A percentile compares a stretch with the other conserved stretches of the same genome.
Evolutionary conservation across 2,329 filamentous ascomycete genomes (phyloP).

Genomic region (Neofusicoccum sp.): DNA sequence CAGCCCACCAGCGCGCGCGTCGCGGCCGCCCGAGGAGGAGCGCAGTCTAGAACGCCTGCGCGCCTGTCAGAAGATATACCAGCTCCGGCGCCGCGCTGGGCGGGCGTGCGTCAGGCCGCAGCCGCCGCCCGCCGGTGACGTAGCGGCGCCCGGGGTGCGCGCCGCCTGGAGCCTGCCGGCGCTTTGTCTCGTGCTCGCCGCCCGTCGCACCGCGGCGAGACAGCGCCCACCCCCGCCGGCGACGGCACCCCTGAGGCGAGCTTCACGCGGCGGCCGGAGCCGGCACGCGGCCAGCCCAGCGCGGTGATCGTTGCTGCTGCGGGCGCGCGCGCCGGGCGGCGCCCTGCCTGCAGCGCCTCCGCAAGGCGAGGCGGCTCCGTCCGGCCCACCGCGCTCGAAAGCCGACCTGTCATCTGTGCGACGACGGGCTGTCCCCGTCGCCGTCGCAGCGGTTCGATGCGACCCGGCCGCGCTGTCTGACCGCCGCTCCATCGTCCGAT

Average conservation of each 20-base stretch:
- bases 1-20: not conserved
- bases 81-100: not conserved
- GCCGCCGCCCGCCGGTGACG: not conserved
- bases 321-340: not conserved
- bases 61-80: slow-evolving; percentile 18
- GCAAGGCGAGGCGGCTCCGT: slow-evolving; percentile 12
- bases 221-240: not conserved
- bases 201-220: slow-evolving; percentile 8
- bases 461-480: slow-evolving; percentile 17
- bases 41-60: slow-evolving; percentile 16
- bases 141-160: not conserved
- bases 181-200: slow-evolving; percentile 5
- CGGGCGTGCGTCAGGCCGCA: not conserved
- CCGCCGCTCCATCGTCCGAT: slow-evolving; percentile 18
- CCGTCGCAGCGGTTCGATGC: slow-evolving; percentile 12
- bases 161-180: no score
- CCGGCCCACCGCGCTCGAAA: not conserved
- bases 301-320: slow-evolving; percentile 12
- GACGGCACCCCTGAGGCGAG: not conserved
- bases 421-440: not conserved
- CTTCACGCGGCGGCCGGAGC: not conserved
- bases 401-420: slow-evolving; percentile 8
- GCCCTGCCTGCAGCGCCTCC: slow-evolving; percentile 8
- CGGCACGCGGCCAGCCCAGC: not conserved
- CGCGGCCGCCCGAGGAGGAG: not conserved